Evolutionary conservation across 148 eudicot species (phyloP), one percentile per base, ranked within the genome.

Genomic region (Hydrangea macrophylla): DNA sequence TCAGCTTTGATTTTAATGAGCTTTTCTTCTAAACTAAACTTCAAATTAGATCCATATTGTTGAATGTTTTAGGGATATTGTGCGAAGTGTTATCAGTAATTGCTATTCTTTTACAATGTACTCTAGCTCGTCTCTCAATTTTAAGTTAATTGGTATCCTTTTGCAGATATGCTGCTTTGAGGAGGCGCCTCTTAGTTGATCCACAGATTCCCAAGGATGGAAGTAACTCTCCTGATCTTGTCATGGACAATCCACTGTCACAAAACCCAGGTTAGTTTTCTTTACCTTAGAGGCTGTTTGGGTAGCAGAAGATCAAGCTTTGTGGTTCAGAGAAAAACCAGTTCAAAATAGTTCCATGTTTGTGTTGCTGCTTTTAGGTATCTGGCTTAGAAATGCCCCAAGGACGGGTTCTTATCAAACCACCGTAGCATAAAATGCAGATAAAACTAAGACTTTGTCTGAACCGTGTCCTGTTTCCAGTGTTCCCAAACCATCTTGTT

Each of bases 221-320:
- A 57, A 78, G 81, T 63, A 73, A 67, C 69, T 83, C 90, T 72
- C 78, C 83, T 20, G 83, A 88, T 88, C 80, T 79, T 63, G 81
- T 74, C 62, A 80, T 90, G 69, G 97, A 94, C 78, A 91, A 94
- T 60, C 99, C 99, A 10, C 72, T 94, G 22, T 94, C 99, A 22
- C 97, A 94, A 80, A 84, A 85, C 69, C 99, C 99, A 57, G 99
- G 99, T 87, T 48, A 18, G 53, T n/a, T n/a, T n/a, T n/a, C n/a
- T n/a, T n/a, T n/a, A n/a, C n/a, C n/a, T n/a, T n/a, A n/a, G n/a
- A n/a, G n/a, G n/a, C n/a, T n/a, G n/a, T n/a, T n/a, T n/a, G n/a
- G n/a, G n/a, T n/a, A n/a, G n/a, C n/a, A n/a, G n/a, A n/a, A n/a
- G n/a, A n/a, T n/a, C n/a, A n/a, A n/a, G n/a, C n/a, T n/a, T n/a